Percentiles rank a stretch among this genome's conserved stretches.
Conservation (phyloP, 2,329 filamentous ascomycete species). For the Xylaria multiplex region DNA sequence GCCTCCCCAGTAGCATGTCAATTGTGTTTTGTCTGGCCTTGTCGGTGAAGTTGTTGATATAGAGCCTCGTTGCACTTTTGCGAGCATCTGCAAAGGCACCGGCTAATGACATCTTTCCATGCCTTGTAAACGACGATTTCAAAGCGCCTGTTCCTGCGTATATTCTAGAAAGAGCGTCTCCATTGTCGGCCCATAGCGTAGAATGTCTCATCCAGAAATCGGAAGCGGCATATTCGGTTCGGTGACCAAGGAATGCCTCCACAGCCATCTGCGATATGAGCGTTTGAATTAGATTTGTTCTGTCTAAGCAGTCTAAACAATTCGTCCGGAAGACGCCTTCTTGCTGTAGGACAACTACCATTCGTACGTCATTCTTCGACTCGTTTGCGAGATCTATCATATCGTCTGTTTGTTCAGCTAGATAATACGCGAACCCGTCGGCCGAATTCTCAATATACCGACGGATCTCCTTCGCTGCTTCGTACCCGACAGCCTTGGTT, state of each 20-base stretch:
- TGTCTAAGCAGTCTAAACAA: conserved; percentile 93
- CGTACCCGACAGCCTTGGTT: conserved; percentile 88
- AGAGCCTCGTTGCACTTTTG: conserved; percentile 92
- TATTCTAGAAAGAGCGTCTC: conserved; percentile 91
- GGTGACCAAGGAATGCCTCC: conserved; percentile 82
- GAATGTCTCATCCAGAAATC: conserved; percentile 95
- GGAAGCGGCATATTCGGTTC: conserved; percentile 72
- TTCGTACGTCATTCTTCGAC: conserved; percentile 54
- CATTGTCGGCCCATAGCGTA: conserved; percentile 96
- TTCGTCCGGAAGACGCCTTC: conserved; percentile 97
- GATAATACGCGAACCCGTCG: conserved; percentile 90
- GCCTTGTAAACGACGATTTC: conserved; percentile 93
- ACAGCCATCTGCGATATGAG: conserved; percentile 94
- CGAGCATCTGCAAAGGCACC: conserved; percentile 94
- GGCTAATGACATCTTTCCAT: conserved; percentile 94
- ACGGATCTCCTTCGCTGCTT: conserved; percentile 86
- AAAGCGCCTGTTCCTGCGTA: conserved; percentile 96
- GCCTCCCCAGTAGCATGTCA: conserved; percentile 86
- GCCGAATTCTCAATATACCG: conserved; percentile 81
- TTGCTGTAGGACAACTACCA: conserved; percentile 83
- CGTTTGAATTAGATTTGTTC: conserved; percentile 95
- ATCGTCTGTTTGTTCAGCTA: conserved; percentile 77
- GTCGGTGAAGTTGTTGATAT: conserved; percentile 98
- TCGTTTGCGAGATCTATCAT: conserved; percentile 52
- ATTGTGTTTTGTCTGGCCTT: conserved; percentile 94